phyloP scores from a whole-genome alignment of 1,284 basidiomycete species.

The Rhodotorula mucilaginosa region DNA sequence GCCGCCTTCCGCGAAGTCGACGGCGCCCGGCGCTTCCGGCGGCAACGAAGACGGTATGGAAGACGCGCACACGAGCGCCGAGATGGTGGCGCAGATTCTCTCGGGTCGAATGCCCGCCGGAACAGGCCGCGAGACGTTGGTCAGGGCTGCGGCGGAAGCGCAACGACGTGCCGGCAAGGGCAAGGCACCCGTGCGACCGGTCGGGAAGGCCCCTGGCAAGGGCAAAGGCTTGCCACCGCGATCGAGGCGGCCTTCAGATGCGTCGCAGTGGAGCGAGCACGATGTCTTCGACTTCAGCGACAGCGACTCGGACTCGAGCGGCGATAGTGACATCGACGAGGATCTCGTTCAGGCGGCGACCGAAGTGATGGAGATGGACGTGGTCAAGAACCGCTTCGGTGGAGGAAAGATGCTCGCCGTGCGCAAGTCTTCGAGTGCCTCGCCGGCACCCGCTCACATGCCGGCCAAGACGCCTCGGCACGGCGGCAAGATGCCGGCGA shows the following conservation, averaged over 20 bases:
- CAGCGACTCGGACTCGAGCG: constrained; percentile 8
- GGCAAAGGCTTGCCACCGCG: constrained; percentile 25
- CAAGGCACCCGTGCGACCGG: constrained; percentile 5
- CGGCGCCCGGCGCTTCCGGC: neutral
- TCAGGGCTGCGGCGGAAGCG: constrained; percentile 4
- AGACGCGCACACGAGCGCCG: constrained; percentile 12
- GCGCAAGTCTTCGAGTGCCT: neutral
- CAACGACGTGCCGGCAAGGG: constrained; percentile 12
- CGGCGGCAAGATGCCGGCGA: constrained; percentile 10
- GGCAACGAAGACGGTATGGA: constrained; percentile 9
- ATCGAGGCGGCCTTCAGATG: constrained; percentile 10
- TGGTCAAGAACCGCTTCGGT: neutral
- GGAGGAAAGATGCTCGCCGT: constrained; percentile 8
- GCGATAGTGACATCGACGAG: constrained; percentile 8
- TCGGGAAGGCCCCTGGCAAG: constrained; percentile 25
- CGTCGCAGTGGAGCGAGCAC: constrained; percentile 12
- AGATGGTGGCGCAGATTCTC: constrained; percentile 23
- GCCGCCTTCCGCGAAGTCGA: neutral
- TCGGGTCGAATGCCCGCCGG: constrained; percentile 2
- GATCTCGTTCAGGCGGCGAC: constrained; percentile 5
- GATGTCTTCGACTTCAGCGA: constrained; percentile 7
- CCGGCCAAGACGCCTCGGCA: constrained; percentile 1
- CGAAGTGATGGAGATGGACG: constrained; percentile 5
- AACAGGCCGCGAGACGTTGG: constrained; percentile 1
- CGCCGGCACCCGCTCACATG: neutral